These are phyloP conservation scores for Fusarium sp. DNA, from an alignment of 2,329 filamentous ascomycete species.

Conservation along the genomic window DNA sequence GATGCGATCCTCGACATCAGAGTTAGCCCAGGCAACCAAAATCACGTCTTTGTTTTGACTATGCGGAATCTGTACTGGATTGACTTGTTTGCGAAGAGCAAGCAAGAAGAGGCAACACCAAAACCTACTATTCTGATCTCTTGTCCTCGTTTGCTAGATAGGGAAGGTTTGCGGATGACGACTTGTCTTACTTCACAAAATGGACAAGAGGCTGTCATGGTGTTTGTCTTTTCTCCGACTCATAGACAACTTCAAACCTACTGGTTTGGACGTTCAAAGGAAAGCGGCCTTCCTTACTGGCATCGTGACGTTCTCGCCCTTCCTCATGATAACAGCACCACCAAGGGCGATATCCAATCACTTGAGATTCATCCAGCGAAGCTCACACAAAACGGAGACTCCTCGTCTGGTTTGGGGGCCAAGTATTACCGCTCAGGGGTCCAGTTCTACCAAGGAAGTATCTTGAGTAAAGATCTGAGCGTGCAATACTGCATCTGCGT, in stretches of 20 bases:
- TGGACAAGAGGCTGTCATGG: conserved; percentile 46
- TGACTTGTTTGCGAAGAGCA: conserved; percentile 53
- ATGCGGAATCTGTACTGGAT: conserved; percentile 65
- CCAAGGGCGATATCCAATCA: conserved; percentile 40
- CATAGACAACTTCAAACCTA: conserved; percentile 54
- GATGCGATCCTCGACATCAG: conserved; percentile 70
- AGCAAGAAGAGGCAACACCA: conserved; percentile 10
- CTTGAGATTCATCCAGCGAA: conserved; percentile 51
- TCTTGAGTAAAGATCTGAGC: conserved; percentile 60
- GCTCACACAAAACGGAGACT: conserved; percentile 32
- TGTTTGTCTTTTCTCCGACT: conserved; percentile 54
- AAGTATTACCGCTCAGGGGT: conserved; percentile 54
- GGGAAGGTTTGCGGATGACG: conserved; percentile 51
- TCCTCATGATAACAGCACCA: conserved; percentile 27
- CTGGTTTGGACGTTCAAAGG: conserved; percentile 52
- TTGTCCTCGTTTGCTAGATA: conserved; percentile 51
- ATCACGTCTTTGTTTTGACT: conserved; percentile 73
- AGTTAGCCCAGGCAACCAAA: conserved; percentile 61
- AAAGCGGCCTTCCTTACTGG: conserved; percentile 54
- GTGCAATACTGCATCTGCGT: conserved; percentile 59
- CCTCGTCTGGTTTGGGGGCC: conserved; percentile 45
- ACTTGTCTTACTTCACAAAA: conserved; percentile 46
- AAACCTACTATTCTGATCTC: conserved; percentile 49
- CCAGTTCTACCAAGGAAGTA: conserved; percentile 64
- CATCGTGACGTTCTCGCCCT: conserved; percentile 55